Base-by-base conservation (phyloP, 257 asterid species). In the Solanum okadae region DNA sequence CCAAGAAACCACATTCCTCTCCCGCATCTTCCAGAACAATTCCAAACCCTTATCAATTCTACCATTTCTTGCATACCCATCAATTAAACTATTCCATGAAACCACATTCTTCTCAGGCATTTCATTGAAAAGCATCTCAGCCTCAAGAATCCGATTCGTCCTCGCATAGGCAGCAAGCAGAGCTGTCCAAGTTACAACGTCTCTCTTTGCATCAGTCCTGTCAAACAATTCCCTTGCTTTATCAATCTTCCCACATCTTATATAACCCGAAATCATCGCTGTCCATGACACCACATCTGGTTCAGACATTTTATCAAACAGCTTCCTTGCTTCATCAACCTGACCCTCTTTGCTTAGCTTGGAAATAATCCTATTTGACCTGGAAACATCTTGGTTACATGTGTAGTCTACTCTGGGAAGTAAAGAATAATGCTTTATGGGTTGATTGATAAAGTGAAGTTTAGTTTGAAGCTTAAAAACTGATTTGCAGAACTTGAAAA, bases 251-350 rank as follows among this genome's bases (percentile, higher is more conserved):
- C 94, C 96, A 88, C 94, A 90, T 35, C 86, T 92, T 33, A 92
- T 81, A 89, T 92, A 92, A 20, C 94, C 98, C 10, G 98, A 91
- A 85, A 95, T 92, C 82, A 95, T 33, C 52, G 98, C 93, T 35
- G 98, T 91, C 98, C 98, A 95, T 2, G 96, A 89, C 75, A 94
- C 91, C 83, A 92, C 98, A 89, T 94, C 95, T 46, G 93, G 90
- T n/a, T 94, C 96, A n/a, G 90, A 94, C 94, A 94, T 92, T 94
- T 37, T 88, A 4, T 94, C 98, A 44, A 95, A 94, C 94, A 93
- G 3, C 25, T 91, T 46, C 31, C 92, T 95, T 27, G 98, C 98
- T 89, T 92, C 90, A 16, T 37, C 25, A 40, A 91, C 77, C 86
- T 77, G 89, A 31, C 94, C 92, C 83, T 90, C 92, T 77, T 90